A percentile compares a stretch with the other conserved stretches of the same genome.
Conservation (phyloP, 202 grass and related monocot species). For the Brachypodium distachyon region DNA sequence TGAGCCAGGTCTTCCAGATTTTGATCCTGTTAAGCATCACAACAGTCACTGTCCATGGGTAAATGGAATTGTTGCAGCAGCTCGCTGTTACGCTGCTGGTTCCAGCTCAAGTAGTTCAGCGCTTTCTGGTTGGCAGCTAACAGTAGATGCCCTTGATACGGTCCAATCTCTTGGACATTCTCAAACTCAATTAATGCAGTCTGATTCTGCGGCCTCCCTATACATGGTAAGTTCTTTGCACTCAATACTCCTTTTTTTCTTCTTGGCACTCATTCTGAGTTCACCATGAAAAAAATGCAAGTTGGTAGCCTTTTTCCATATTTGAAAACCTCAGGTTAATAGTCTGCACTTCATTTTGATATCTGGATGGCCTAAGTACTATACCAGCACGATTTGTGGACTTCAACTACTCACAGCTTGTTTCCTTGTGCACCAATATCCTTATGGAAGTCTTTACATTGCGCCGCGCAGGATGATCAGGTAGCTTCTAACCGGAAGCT, state of each 20-base stretch:
- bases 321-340: not conserved
- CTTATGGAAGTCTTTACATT: not conserved
- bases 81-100: constrained; percentile 49
- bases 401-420: not conserved
- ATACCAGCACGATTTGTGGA: not conserved
- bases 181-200: constrained; percentile 83
- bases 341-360: constrained; percentile 7
- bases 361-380: not conserved
- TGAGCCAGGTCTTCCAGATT: constrained; percentile 55
- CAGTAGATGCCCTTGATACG: constrained; percentile 73
- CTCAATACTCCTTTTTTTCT: not conserved
- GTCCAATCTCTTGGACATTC: constrained; percentile 78
- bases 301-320: not conserved
- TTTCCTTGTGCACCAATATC: not conserved
- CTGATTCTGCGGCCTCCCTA: constrained; percentile 92
- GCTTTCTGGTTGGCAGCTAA: constrained; percentile 82
- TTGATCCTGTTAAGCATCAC: constrained; percentile 93
- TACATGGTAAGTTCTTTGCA: constrained; percentile 58
- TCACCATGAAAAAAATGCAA: not conserved
- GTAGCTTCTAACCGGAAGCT: constrained; percentile 59
- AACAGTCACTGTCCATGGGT: constrained; percentile 91
- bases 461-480: constrained; percentile 69
- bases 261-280: not conserved
- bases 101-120: constrained; percentile 48
- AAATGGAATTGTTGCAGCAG: constrained; percentile 75